phyloP scores from a whole-genome alignment of 169 alveolate species.

The Plasmodium relictum region DNA sequence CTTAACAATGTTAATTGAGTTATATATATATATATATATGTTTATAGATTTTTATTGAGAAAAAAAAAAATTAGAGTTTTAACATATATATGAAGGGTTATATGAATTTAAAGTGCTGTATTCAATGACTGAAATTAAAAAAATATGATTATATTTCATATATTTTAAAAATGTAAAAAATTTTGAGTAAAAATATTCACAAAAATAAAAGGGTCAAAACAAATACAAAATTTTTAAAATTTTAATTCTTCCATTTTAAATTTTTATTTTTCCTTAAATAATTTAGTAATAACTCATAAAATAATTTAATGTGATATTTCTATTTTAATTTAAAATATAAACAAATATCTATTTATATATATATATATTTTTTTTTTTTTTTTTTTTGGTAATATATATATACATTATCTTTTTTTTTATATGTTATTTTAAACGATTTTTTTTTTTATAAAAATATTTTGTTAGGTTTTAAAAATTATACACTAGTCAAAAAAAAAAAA shows the following conservation, averaged over 20 bases:
- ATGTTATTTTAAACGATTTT: background rate
- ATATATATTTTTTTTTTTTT: too few species aligned
- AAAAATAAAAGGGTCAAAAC: slow-evolving; percentile 2
- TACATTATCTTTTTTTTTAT: background rate
- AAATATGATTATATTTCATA: too few species aligned
- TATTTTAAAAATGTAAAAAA: background rate
- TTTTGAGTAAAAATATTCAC: too few species aligned
- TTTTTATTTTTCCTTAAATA: slow-evolving; percentile 1
- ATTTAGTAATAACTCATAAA: background rate
- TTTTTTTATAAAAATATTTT: too few species aligned
- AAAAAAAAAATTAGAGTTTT: background rate
- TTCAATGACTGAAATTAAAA: too few species aligned
- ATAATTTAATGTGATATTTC: slow-evolving; percentile 3
- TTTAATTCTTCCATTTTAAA: slow-evolving; percentile 18
- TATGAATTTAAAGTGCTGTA: too few species aligned
- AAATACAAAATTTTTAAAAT: slow-evolving; percentile 1
- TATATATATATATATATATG: background rate
- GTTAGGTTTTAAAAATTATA: too few species aligned
- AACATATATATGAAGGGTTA: too few species aligned
- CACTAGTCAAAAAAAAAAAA: slow-evolving; percentile 6
- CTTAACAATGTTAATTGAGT: background rate
- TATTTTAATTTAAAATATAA: background rate
- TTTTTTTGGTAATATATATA: background rate
- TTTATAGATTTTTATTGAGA: background rate
- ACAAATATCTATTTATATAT: too few species aligned